Evolutionary conservation across 345 rosid genomes (phyloP).

Genomic region (Corchorus capsularis): DNA sequence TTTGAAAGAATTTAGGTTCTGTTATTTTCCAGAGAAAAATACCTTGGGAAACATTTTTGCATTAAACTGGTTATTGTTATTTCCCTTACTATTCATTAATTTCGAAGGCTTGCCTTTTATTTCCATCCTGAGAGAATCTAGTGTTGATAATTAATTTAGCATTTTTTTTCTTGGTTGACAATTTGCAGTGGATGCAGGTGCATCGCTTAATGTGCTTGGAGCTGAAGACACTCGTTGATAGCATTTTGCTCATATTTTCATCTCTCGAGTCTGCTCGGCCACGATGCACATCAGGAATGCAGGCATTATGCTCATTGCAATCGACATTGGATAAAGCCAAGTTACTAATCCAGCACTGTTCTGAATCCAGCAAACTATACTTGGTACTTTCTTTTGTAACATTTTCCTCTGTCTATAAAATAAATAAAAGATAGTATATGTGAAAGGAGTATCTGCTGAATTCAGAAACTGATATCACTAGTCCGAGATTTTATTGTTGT

Average conservation of each 20-base stretch:
- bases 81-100: not conserved
- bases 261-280: constrained; percentile 45
- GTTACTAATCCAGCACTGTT: constrained; percentile 41
- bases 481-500: not conserved
- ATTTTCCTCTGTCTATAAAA: not conserved
- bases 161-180: not conserved
- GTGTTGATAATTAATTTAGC: not conserved
- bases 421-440: not conserved
- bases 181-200: constrained; percentile 32
- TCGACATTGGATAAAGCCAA: constrained; percentile 34
- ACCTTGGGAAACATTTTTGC: not conserved
- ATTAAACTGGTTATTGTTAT: not conserved
- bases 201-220: constrained; percentile 46
- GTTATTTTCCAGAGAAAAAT: not conserved
- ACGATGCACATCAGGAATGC: constrained; percentile 31
- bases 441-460: not conserved
- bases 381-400: constrained; percentile 28
- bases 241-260: constrained; percentile 25
- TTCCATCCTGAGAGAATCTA: not conserved
- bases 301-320: constrained; percentile 33
- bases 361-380: constrained; percentile 47
- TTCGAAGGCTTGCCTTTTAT: not conserved
- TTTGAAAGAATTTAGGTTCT: not conserved
- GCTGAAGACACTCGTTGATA: constrained; percentile 30
- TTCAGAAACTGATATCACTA: not conserved